Conservation (phyloP, 1,284 basidiomycete species). For the Puccinia novopanici region DNA sequence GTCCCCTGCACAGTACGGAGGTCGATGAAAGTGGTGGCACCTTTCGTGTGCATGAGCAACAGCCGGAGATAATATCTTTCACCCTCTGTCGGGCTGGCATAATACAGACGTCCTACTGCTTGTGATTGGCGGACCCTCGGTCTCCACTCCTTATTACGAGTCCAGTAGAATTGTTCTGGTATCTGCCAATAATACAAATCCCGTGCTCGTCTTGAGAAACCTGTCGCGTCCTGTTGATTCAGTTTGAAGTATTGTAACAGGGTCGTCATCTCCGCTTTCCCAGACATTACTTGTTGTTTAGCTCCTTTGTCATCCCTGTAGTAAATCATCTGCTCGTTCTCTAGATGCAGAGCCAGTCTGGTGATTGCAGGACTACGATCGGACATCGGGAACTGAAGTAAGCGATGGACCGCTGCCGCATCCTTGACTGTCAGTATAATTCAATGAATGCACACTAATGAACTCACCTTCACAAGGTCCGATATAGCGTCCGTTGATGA, state of each 20-base stretch:
- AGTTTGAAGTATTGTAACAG: not conserved
- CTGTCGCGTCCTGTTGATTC: not conserved
- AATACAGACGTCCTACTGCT: not conserved
- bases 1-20: not conserved
- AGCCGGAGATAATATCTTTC: not conserved
- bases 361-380: not conserved
- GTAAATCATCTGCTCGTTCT: too few species aligned
- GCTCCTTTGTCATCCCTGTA: not conserved
- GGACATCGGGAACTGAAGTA: not conserved
- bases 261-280: not conserved
- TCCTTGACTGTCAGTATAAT: not conserved
- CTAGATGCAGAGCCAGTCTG: not conserved
- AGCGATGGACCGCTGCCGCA: not conserved
- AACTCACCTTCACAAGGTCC: slow-evolving; percentile 10
- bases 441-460: not conserved
- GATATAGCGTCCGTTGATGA: slow-evolving; percentile 61
- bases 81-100: not conserved
- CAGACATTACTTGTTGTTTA: not conserved
- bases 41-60: too few species aligned
- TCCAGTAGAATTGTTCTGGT: not conserved
- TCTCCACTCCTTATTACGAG: not conserved
- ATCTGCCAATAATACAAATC: too few species aligned
- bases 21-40: not conserved
- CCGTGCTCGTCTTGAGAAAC: not conserved
- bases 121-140: too few species aligned